Conservation (phyloP, 371 early-diverging fungal genomes). For the Mortierella sp. region DNA sequence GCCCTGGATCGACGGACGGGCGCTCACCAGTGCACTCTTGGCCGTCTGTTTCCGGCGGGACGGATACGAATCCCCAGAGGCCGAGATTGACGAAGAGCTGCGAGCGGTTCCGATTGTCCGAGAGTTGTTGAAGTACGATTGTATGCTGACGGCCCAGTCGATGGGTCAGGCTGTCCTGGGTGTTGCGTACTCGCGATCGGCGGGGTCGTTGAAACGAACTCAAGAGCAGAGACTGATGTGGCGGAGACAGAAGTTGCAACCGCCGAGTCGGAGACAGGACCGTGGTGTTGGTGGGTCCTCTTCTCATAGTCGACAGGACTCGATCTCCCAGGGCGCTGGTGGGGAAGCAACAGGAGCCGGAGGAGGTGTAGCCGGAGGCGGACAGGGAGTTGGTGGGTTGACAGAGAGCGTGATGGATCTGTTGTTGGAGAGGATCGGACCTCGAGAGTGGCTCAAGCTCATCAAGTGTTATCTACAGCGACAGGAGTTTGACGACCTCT, state of each 20-base stretch:
- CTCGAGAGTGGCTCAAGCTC: conserved; percentile 54
- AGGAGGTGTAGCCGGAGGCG: background rate
- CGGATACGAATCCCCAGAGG: conserved; percentile 39
- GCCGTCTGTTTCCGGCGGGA: conserved; percentile 54
- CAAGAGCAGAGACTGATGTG: conserved; percentile 13
- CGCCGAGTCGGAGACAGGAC: background rate
- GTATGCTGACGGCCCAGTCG: conserved; percentile 54
- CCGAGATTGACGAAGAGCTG: conserved; percentile 34
- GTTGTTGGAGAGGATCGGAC: conserved; percentile 48
- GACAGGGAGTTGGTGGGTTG: background rate
- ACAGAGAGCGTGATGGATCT: conserved; percentile 36
- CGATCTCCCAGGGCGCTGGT: background rate
- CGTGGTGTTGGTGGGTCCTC: background rate
- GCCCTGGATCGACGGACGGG: conserved; percentile 57
- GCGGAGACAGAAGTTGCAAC: background rate
- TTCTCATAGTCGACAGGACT: conserved; percentile 2
- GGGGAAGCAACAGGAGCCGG: background rate
- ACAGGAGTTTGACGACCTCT: conserved; percentile 46
- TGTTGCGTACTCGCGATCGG: conserved; percentile 41
- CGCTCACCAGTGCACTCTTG: conserved; percentile 51
- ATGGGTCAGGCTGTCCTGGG: conserved; percentile 46
- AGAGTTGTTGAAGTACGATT: conserved; percentile 48
- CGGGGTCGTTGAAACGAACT: conserved; percentile 28
- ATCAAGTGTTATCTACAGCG: conserved; percentile 52
- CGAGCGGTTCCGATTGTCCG: conserved; percentile 39